Conservation (phyloP, 257 asterid genomes). For the Solanum chilense region DNA sequence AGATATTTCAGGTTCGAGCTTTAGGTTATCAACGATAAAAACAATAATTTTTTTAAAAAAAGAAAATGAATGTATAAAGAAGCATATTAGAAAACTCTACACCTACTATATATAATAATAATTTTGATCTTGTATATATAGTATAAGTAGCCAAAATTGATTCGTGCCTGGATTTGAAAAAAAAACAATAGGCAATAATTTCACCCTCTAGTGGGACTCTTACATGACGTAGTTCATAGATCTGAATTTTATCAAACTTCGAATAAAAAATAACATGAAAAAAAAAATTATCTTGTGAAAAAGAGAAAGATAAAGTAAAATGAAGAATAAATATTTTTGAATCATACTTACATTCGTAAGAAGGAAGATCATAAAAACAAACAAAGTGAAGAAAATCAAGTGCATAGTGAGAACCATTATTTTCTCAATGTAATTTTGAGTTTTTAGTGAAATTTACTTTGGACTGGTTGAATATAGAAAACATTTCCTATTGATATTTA, state of each 20-base stretch:
- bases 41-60: neutral
- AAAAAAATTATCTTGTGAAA: neutral
- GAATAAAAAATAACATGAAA: neutral
- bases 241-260: neutral
- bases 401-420: neutral
- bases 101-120: neutral
- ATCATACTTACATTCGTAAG: neutral
- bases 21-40: neutral
- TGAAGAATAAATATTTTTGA: neutral
- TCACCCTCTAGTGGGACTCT: neutral
- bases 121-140: neutral
- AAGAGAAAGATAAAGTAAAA: neutral
- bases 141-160: neutral
- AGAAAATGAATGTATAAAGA: too few relatives aligned
- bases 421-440: neutral
- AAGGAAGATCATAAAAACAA: neutral
- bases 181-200: neutral
- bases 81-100: too few relatives aligned
- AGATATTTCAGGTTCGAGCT: neutral
- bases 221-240: neutral
- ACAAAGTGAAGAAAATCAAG: neutral
- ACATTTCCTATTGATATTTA: neutral
- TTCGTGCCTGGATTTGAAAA: neutral
- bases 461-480: neutral
- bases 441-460: neutral